A percentile compares a stretch with the other conserved stretches of the same genome.
Evolutionary conservation across 2,329 filamentous ascomycete genomes (phyloP).

Genomic region (Beauveria varroae): DNA sequence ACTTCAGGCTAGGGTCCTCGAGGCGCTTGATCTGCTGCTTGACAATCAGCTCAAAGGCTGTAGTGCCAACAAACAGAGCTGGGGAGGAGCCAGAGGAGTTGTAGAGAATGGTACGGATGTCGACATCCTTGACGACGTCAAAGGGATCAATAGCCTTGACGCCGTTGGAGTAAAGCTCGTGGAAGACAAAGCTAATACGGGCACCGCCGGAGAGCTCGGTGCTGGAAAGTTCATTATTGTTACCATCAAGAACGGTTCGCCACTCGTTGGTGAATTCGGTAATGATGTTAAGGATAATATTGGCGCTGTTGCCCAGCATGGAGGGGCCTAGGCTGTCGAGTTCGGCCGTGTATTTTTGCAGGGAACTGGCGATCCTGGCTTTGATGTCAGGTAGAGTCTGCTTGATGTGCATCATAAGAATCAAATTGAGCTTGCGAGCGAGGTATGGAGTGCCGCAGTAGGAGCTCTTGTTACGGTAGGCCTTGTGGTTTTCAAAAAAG

Average conservation of each 20-base stretch:
- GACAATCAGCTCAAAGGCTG: constrained; percentile 96
- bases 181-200: constrained; percentile 98
- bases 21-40: constrained; percentile 97
- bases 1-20: constrained; percentile 95
- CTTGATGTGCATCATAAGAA: constrained; percentile 99
- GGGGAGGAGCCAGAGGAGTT: constrained; percentile 99
- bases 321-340: constrained; percentile 81
- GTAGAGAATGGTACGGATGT: constrained; percentile 94
- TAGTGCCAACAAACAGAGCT: constrained; percentile 92
- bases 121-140: constrained; percentile 92
- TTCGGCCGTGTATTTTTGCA: constrained; percentile 85
- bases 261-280: constrained; percentile 98
- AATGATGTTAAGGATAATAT: constrained; percentile 97
- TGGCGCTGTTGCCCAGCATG: constrained; percentile 90
- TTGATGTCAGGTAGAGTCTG: constrained; percentile 99
- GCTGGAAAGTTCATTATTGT: constrained; percentile 93
- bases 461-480: constrained; percentile 95
- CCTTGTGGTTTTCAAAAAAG: constrained; percentile 98
- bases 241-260: constrained; percentile 90
- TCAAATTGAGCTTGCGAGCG: constrained; percentile 92
- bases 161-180: constrained; percentile 95
- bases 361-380: constrained; percentile 84
- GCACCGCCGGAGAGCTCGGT: constrained; percentile 92
- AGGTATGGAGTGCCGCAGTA: constrained; percentile 98
- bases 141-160: constrained; percentile 97